Evolutionary conservation across 306 rosid genomes (phyloP).

Genomic region (Acmispon strigosus): DNA sequence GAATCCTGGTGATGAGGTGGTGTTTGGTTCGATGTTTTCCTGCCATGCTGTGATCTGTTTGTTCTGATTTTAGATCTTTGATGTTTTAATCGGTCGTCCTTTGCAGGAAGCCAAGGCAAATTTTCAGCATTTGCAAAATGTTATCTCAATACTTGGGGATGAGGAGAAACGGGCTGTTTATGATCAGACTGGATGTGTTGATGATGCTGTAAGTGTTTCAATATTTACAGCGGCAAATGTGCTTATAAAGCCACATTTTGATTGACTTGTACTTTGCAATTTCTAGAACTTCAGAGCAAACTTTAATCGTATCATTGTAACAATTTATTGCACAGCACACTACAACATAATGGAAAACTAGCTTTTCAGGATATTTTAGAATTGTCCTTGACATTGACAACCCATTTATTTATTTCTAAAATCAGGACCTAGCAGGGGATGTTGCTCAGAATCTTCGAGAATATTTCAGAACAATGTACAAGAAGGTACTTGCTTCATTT

Average conservation of each 20-base stretch:
- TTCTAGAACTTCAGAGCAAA: neutral
- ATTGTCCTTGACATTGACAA: neutral
- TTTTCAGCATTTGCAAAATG: constrained; percentile 85
- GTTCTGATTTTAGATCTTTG: neutral
- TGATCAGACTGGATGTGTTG: constrained; percentile 89
- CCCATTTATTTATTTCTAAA: neutral
- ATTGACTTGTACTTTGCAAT: neutral
- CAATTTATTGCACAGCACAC: neutral
- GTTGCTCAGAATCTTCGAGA: constrained; percentile 52
- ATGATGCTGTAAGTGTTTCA: constrained; percentile 65
- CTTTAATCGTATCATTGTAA: neutral
- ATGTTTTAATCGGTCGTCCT: neutral
- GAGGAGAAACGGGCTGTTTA: constrained; percentile 78
- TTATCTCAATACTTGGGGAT: constrained; percentile 87
- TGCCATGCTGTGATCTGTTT: neutral
- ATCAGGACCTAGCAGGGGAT: constrained; percentile 83
- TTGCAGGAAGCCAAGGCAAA: constrained; percentile 86
- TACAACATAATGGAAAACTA: neutral
- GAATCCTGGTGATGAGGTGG: constrained; percentile 81
- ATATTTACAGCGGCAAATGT: neutral
- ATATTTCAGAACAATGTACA: constrained; percentile 57
- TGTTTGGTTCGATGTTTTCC: constrained; percentile 4
- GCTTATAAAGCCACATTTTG: neutral
- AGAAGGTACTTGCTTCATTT: constrained; percentile 44
- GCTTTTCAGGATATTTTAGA: neutral